Base-by-base conservation (phyloP, 75 land plant genomes). In the Sequoia sempervirens region DNA sequence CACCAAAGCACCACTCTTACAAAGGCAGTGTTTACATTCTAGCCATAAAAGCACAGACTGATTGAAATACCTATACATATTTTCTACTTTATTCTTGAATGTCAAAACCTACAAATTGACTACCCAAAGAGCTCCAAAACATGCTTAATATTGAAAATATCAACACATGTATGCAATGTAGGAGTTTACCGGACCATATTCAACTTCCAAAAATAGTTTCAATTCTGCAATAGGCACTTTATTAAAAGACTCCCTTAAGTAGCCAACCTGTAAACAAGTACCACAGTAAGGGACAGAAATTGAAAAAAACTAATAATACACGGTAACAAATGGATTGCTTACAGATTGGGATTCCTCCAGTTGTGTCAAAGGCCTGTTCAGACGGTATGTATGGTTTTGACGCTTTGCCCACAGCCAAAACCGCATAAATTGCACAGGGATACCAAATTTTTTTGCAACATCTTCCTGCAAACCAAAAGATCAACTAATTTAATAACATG, bases 351-450 rank as follows among this genome's bases (percentile, higher is more conserved):
- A 66, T 83, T 97, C 99, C 86, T 97, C 99, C 34, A 89, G 92
- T 68, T 88, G 89, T 28, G 89, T 90, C 88, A 97, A 87, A 41
- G 99, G 97, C 75, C 96, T 83, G 76, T 97, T 97, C 14, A 97
- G 96, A 30, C 97, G 96, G 82, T 93, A 95, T n/a, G 99, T 97
- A 78, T 97, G 99, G 80, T 97, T 97, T 85, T 97, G 99, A 30
- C 97, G 90, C 88, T 95, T 94, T 34, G 99, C 99, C 99, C 99
- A 97, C 50, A 97, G 85, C 99, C 99, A 97, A 84, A 90, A 97
- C 43, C 96, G 91, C 58, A 92, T 95, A 84, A 81, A 91, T 46
- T 88, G 92, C 18, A 93, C 94, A 32, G 95, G 95, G 18, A 96
- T 89, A 0, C 96, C 96, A 87, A 91, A 87, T 82, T 92, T 94